Percentiles rank a stretch among this genome's conserved stretches.
These are phyloP conservation scores for Pythium oligandrum DNA, from an alignment of 352 stramenopile species.

Conservation along the genomic window DNA sequence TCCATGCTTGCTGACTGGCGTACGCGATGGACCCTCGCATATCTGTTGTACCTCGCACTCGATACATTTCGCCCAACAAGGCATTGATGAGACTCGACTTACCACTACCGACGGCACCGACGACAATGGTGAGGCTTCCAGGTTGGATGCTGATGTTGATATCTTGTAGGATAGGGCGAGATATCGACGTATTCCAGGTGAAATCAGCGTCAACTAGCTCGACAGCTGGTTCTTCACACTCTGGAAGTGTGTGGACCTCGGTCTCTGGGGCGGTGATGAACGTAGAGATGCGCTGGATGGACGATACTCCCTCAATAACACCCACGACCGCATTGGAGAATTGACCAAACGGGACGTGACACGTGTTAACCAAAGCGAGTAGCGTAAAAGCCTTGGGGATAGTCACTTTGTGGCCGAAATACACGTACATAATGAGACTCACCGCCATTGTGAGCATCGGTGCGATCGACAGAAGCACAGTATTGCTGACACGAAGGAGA, in stretches of 20 bases:
- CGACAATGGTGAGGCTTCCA: slow-evolving; percentile 43
- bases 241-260: neutral
- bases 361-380: slow-evolving; percentile 28
- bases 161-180: slow-evolving; percentile 6
- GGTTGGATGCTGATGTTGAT: slow-evolving; percentile 42
- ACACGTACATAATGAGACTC: slow-evolving; percentile 15
- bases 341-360: slow-evolving; percentile 27
- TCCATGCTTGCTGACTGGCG: slow-evolving; percentile 16
- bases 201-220: slow-evolving; percentile 31
- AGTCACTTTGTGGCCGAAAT: slow-evolving; percentile 7
- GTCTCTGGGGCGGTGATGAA: slow-evolving; percentile 32
- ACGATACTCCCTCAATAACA: slow-evolving; percentile 21
- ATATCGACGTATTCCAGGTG: slow-evolving; percentile 12
- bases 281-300: slow-evolving; percentile 22
- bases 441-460: slow-evolving; percentile 15
- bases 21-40: slow-evolving; percentile 13
- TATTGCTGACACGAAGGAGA: slow-evolving; percentile 12
- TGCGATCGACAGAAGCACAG: slow-evolving; percentile 11
- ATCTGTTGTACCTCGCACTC: neutral
- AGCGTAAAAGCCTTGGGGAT: slow-evolving; percentile 26
- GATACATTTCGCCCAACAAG: slow-evolving; percentile 32
- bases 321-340: slow-evolving; percentile 34
- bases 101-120: slow-evolving; percentile 39
- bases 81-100: slow-evolving; percentile 44
- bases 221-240: slow-evolving; percentile 9